Evolutionary conservation across 2,329 filamentous ascomycete genomes (phyloP).

Genomic region (Nothophoma quercina): DNA sequence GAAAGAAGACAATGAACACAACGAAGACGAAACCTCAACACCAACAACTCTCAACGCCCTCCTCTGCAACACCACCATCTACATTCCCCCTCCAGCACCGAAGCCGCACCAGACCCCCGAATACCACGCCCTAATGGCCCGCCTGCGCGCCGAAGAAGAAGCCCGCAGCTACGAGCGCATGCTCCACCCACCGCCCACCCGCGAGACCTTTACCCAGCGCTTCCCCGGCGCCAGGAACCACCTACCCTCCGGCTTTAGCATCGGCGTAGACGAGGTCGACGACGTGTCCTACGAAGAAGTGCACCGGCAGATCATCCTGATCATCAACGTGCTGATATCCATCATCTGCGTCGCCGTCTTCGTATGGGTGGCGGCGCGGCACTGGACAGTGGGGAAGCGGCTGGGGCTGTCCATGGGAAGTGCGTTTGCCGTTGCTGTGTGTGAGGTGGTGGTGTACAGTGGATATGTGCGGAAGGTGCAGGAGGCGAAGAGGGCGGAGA

Average conservation of each 20-base stretch:
- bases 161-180: slow-evolving; percentile 82
- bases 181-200: slow-evolving; percentile 65
- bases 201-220: slow-evolving; percentile 67
- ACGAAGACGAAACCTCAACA: not conserved
- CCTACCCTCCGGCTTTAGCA: slow-evolving; percentile 60
- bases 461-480: slow-evolving; percentile 76
- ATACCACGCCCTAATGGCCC: slow-evolving; percentile 87
- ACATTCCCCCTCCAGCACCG: slow-evolving; percentile 78
- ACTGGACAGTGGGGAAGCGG: slow-evolving; percentile 76
- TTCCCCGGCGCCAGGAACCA: slow-evolving; percentile 55
- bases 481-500: slow-evolving; percentile 71
- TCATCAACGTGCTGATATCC: slow-evolving; percentile 89
- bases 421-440: slow-evolving; percentile 72
- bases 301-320: slow-evolving; percentile 81
- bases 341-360: slow-evolving; percentile 80
- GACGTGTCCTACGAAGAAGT: slow-evolving; percentile 75
- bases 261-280: slow-evolving; percentile 57
- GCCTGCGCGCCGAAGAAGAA: slow-evolving; percentile 84
- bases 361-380: slow-evolving; percentile 78
- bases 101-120: slow-evolving; percentile 74
- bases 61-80: slow-evolving; percentile 74
- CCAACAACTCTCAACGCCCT: slow-evolving; percentile 69
- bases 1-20: not conserved
- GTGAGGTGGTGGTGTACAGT: slow-evolving; percentile 79
- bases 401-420: slow-evolving; percentile 76